Evolutionary conservation across 75 land plant species (phyloP).

Genomic region (Selaginella tamariscina): DNA sequence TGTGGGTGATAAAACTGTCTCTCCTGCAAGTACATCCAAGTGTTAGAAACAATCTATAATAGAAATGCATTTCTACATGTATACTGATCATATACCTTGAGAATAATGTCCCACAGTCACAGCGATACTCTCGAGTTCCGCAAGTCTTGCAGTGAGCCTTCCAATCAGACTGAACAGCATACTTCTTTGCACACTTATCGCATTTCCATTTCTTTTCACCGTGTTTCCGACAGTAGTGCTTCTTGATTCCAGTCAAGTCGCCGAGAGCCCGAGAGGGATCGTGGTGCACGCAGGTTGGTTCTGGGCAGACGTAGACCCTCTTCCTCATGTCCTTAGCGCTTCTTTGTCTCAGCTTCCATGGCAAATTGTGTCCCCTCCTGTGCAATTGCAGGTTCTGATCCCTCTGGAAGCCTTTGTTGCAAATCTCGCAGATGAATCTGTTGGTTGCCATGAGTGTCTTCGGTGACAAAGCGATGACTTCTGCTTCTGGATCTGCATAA

Average conservation of each 20-base stretch:
- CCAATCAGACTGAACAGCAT: slow-evolving; percentile 47
- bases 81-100: slow-evolving; percentile 25
- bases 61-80: background rate
- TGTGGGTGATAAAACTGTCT: slow-evolving; percentile 49
- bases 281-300: slow-evolving; percentile 35
- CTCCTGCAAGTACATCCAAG: slow-evolving; percentile 5
- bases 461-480: slow-evolving; percentile 38
- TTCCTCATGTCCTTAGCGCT: slow-evolving; percentile 24
- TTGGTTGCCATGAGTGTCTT: slow-evolving; percentile 41
- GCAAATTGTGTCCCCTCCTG: slow-evolving; percentile 38
- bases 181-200: slow-evolving; percentile 40
- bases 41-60: background rate
- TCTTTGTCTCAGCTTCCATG: slow-evolving; percentile 44
- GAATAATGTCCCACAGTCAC: slow-evolving; percentile 43
- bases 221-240: slow-evolving; percentile 49
- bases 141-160: slow-evolving; percentile 44
- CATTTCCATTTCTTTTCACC: slow-evolving; percentile 61
- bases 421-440: slow-evolving; percentile 41
- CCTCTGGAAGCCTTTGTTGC: slow-evolving; percentile 43
- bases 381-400: slow-evolving; percentile 47
- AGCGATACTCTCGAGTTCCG: slow-evolving; percentile 39
- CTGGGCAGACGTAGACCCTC: slow-evolving; percentile 43
- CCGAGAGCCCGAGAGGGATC: slow-evolving; percentile 38
- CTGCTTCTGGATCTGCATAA: slow-evolving; percentile 42
- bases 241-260: slow-evolving; percentile 46